Evolutionary conservation across 2,329 filamentous ascomycete genomes (phyloP).

Genomic region (Nigrospora oryzae): DNA sequence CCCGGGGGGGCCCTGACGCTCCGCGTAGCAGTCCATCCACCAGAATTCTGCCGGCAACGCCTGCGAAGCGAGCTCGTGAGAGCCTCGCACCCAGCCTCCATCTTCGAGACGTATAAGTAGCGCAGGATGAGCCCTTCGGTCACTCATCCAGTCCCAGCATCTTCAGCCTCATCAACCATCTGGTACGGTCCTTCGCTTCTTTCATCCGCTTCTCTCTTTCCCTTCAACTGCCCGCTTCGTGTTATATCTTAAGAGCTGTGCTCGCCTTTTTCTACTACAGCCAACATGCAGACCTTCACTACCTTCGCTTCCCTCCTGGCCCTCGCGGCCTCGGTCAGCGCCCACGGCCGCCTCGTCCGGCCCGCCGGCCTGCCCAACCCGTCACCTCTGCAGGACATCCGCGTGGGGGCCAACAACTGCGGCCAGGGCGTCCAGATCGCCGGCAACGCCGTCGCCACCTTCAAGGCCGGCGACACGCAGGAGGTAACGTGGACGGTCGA

Average conservation of each 20-base stretch:
- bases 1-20: too few relatives aligned
- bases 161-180: background rate
- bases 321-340: slow-evolving; percentile 3
- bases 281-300: slow-evolving; percentile 3
- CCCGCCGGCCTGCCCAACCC: slow-evolving; percentile 3
- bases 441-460: slow-evolving; percentile 2
- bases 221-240: background rate
- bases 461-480: slow-evolving; percentile 3
- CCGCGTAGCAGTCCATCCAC: too few relatives aligned
- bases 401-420: slow-evolving; percentile 3
- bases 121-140: too few relatives aligned
- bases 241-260: background rate
- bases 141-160: background rate
- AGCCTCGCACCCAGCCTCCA: too few relatives aligned
- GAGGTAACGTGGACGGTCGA: slow-evolving; percentile 4
- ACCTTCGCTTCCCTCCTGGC: slow-evolving; percentile 1
- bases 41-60: too few relatives aligned
- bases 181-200: slow-evolving; percentile 3
- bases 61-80: too few relatives aligned
- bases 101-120: too few relatives aligned
- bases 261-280: background rate
- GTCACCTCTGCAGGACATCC: slow-evolving; percentile 2
- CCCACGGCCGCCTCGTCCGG: slow-evolving; percentile 3
- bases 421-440: slow-evolving; percentile 1
- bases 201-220: background rate